Evolutionary conservation across 2,329 filamentous ascomycete genomes (phyloP).

Genomic region (Drechslerella dactyloides): DNA sequence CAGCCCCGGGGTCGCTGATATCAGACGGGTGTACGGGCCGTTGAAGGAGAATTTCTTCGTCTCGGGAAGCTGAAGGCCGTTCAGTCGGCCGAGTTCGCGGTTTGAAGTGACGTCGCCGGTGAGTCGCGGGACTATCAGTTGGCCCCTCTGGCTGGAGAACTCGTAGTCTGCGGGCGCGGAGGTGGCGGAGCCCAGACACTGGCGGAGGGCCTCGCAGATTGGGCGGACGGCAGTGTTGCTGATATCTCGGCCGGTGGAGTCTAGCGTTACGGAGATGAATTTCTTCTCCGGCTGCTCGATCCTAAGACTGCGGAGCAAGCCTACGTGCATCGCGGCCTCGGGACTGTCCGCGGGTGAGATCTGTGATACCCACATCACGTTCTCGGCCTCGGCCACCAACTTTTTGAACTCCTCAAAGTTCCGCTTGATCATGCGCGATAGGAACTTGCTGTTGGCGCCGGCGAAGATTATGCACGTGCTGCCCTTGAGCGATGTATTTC

Average conservation of each 20-base stretch:
- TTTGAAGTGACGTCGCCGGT: too few species aligned
- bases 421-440: too few species aligned
- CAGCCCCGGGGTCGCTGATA: conserved; percentile 53
- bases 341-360: neutral
- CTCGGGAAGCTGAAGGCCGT: conserved; percentile 1
- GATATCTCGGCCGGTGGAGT: neutral
- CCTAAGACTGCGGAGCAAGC: neutral
- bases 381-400: neutral
- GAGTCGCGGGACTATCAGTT: too few species aligned
- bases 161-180: too few species aligned
- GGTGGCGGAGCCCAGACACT: too few species aligned
- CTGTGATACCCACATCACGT: conserved; percentile 7
- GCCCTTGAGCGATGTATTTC: too few species aligned
- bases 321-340: conserved; percentile 6
- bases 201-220: too few species aligned
- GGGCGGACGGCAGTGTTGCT: neutral
- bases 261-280: conserved; percentile 2
- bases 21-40: neutral
- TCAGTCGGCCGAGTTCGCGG: neutral
- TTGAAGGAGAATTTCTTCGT: neutral
- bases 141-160: too few species aligned
- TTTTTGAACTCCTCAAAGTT: too few species aligned
- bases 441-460: too few species aligned
- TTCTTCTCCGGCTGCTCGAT: conserved; percentile 7
- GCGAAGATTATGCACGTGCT: too few species aligned